phyloP scores from a whole-genome alignment of 73 alveolate genomes.

The Tetrahymena malaccensis region DNA sequence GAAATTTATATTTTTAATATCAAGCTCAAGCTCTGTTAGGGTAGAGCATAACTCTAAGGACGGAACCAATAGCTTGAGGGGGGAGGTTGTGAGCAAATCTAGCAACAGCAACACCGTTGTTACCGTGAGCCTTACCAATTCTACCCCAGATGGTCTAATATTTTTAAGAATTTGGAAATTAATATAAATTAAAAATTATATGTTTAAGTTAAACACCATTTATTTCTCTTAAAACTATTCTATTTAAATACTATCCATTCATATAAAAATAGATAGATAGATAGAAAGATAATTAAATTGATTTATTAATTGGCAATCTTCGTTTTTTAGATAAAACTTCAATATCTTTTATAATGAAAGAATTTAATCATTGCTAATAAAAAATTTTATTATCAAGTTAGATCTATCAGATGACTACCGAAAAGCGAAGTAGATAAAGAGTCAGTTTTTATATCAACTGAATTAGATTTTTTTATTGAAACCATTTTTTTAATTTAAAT shows the following conservation, averaged over 20 bases:
- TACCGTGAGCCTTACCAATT: conserved; percentile 81
- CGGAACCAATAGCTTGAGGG: conserved; percentile 80
- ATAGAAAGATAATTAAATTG: too few relatives aligned
- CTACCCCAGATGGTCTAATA: conserved; percentile 83
- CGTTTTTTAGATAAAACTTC: too few relatives aligned
- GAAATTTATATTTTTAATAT: background rate
- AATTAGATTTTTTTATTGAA: background rate
- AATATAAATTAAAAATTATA: background rate
- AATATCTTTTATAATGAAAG: too few relatives aligned
- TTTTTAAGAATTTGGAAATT: background rate
- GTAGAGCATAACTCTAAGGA: conserved; percentile 87
- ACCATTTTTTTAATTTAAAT: too few relatives aligned
- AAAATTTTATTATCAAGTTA: background rate
- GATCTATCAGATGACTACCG: background rate
- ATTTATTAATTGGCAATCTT: too few relatives aligned
- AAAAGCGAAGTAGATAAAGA: too few relatives aligned
- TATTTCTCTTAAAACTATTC: background rate
- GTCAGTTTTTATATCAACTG: too few relatives aligned
- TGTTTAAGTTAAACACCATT: background rate
- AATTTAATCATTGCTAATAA: background rate
- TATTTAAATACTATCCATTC: background rate
- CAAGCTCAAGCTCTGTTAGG: conserved; percentile 51
- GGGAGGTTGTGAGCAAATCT: conserved; percentile 82
- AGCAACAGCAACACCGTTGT: conserved; percentile 81
- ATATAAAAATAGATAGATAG: too few relatives aligned